A percentile compares a stretch with the other conserved stretches of the same genome.
These are phyloP conservation scores for Chalaropsis ovoidea DNA, from an alignment of 2,329 filamentous ascomycete genomes.

Conservation along the genomic window DNA sequence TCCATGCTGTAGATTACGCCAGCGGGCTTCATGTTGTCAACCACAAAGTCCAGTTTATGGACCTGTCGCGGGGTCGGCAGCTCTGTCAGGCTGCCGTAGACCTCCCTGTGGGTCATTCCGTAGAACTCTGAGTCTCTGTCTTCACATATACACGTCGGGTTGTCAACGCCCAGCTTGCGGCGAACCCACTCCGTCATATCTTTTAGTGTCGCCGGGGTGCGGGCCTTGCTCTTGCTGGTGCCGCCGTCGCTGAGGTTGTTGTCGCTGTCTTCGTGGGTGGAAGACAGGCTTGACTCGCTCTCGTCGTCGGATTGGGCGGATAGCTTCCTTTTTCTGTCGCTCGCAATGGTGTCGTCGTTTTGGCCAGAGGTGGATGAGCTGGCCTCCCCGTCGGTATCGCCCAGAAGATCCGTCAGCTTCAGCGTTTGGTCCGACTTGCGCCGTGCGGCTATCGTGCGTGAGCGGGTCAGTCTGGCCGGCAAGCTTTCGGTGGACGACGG, in stretches of 20 bases:
- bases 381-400: not conserved
- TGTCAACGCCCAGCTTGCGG: not conserved
- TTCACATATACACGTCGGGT: not conserved
- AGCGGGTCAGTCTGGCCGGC: not conserved
- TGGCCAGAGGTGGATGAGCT: not conserved
- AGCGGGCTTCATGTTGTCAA: conserved; percentile 61
- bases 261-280: not conserved
- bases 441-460: not conserved
- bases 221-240: not conserved
- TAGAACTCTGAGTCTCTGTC: not conserved
- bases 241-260: not conserved
- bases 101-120: not conserved
- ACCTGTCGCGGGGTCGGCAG: conserved; percentile 8
- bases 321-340: not conserved
- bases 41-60: conserved; percentile 5
- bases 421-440: not conserved
- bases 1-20: conserved; percentile 60
- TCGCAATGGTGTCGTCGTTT: not conserved
- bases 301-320: not conserved
- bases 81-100: not conserved
- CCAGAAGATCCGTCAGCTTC: not conserved
- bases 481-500: not conserved
- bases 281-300: conserved; percentile 6
- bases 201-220: not conserved
- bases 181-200: not conserved